Percentiles rank a stretch among this genome's conserved stretches.
phyloP scores from a whole-genome alignment of 768 basidiomycete genomes.

The Hygrophoropsis aurantiaca region DNA sequence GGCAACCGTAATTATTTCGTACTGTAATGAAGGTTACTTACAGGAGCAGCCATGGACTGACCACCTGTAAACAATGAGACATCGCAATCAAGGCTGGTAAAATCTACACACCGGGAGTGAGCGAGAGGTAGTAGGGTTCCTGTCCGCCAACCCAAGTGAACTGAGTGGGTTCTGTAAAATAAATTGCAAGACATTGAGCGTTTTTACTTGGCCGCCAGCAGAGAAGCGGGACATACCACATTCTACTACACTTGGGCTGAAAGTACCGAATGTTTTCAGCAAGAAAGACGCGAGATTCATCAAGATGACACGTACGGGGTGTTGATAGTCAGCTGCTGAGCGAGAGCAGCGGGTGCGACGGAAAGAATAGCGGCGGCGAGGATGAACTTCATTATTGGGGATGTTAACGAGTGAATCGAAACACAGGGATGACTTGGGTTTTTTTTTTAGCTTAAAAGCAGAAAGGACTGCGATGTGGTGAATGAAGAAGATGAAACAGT shows the following conservation, averaged over 20 bases:
- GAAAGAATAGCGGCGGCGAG: constrained; percentile 29
- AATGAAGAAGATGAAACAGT: not conserved
- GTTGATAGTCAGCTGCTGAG: constrained; percentile 50
- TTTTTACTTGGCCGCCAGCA: not conserved
- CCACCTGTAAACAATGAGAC: constrained; percentile 40
- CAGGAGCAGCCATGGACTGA: constrained; percentile 50
- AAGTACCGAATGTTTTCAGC: not conserved
- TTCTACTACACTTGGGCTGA: constrained; percentile 39
- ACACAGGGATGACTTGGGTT: constrained; percentile 11
- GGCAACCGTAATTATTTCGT: constrained; percentile 13
- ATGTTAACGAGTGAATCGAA: constrained; percentile 6
- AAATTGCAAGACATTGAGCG: constrained; percentile 7
- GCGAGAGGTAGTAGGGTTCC: constrained; percentile 56
- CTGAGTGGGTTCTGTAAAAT: constrained; percentile 53
- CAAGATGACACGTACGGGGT: constrained; percentile 54
- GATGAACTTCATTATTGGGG: constrained; percentile 37
- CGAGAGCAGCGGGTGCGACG: constrained; percentile 35
- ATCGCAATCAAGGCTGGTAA: not conserved
- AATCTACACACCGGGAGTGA: constrained; percentile 55
- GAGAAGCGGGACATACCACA: constrained; percentile 46
- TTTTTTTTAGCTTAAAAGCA: not conserved
- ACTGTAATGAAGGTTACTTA: constrained; percentile 27
- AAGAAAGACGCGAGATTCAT: constrained; percentile 1
- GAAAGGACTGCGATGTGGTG: constrained; percentile 4
- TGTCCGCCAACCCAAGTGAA: constrained; percentile 53